Evolutionary conservation across 345 rosid species (phyloP).

Genomic region (Bretschneidera sinensis): DNA sequence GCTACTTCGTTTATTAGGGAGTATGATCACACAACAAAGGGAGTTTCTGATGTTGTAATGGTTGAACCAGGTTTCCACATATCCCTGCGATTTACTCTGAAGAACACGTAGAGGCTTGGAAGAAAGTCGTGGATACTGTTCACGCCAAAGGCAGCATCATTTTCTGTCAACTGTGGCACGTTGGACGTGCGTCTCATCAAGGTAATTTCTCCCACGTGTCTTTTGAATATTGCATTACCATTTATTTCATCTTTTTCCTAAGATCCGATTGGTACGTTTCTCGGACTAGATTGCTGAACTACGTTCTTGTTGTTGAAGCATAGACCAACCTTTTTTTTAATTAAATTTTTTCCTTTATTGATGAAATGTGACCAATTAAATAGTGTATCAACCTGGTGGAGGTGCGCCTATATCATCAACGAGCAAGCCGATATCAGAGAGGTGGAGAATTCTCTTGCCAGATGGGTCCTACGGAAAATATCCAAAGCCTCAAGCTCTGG

Average conservation of each 20-base stretch:
- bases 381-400: slow-evolving; percentile 76
- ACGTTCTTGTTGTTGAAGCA: too few species aligned
- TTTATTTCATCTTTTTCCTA: too few species aligned
- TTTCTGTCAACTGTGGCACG: slow-evolving; percentile 93
- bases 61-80: slow-evolving; percentile 59
- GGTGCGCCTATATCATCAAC: slow-evolving; percentile 77
- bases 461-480: slow-evolving; percentile 48
- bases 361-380: slow-evolving; percentile 1
- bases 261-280: too few species aligned
- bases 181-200: slow-evolving; percentile 80
- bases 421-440: slow-evolving; percentile 43
- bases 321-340: too few species aligned
- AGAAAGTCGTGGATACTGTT: slow-evolving; percentile 61
- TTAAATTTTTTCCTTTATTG: not conserved
- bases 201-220: slow-evolving; percentile 38
- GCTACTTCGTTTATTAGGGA: too few species aligned
- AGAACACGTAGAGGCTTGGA: slow-evolving; percentile 89
- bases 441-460: slow-evolving; percentile 67
- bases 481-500: slow-evolving; percentile 43
- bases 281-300: too few species aligned
- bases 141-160: slow-evolving; percentile 74
- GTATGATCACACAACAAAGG: too few species aligned
- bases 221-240: too few species aligned
- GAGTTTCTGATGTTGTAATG: slow-evolving; percentile 2
- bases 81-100: slow-evolving; percentile 79